Conservation (phyloP, 805 yeast genomes). For the Sungouiella thailandica region DNA sequence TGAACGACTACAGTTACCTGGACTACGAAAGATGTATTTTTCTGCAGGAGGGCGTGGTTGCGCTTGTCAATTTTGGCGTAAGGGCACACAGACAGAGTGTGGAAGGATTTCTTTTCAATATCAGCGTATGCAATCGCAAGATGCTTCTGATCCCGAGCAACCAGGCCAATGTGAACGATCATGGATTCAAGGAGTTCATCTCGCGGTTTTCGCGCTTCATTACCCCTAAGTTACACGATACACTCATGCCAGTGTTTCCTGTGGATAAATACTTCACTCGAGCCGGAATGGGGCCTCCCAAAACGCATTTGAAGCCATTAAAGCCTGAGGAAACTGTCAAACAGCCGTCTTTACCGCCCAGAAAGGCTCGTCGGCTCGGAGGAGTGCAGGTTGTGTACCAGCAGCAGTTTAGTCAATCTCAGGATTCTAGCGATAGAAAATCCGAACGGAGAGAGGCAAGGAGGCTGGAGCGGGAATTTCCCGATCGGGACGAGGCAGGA, state of each 20-base stretch:
- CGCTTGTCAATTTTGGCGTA: neutral
- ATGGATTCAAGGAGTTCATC: constrained; percentile 1
- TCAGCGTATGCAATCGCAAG: constrained; percentile 4
- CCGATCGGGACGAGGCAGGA: too few relatives aligned
- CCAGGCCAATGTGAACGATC: neutral
- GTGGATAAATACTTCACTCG: constrained; percentile 1
- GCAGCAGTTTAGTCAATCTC: constrained; percentile 3
- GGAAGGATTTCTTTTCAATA: constrained; percentile 9
- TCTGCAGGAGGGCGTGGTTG: constrained; percentile 1
- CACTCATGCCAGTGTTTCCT: constrained; percentile 3
- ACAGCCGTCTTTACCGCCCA: neutral
- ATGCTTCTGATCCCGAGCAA: neutral
- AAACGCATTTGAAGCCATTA: too few relatives aligned
- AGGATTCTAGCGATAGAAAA: neutral
- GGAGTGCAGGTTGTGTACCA: constrained; percentile 2
- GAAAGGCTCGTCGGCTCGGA: neutral
- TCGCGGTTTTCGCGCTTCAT: constrained; percentile 1
- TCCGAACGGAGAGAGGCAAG: too few relatives aligned
- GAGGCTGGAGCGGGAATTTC: too few relatives aligned
- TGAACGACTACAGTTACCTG: constrained; percentile 1
- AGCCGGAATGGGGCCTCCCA: neutral
- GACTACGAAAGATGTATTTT: neutral
- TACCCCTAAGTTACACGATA: constrained; percentile 1
- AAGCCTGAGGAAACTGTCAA: neutral
- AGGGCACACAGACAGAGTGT: constrained; percentile 3